Evolutionary conservation across 2,329 filamentous ascomycete genomes (phyloP).

Genomic region (Chrysoporthe deuterocubensis): DNA sequence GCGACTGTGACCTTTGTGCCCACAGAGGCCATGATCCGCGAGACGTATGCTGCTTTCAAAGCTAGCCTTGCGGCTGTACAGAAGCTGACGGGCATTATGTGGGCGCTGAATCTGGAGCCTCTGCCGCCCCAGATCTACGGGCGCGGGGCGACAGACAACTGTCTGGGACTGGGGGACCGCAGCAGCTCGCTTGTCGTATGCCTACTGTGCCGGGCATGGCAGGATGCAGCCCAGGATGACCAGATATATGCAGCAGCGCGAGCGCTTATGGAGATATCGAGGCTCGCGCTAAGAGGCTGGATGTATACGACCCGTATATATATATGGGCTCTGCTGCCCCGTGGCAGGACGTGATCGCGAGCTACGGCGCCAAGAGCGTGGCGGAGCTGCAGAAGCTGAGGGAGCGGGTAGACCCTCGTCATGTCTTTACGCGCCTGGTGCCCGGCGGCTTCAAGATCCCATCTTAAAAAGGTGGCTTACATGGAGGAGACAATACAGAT

Average conservation of each 20-base stretch:
- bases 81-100: neutral
- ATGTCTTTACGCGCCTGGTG: conserved; percentile 29
- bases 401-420: conserved; percentile 29
- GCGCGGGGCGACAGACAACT: neutral
- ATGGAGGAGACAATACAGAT: too few relatives aligned
- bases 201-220: conserved; percentile 1
- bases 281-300: conserved; percentile 8
- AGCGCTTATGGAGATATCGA: conserved; percentile 9
- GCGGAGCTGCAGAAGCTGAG: conserved; percentile 23
- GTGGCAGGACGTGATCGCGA: conserved; percentile 31
- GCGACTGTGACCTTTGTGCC: conserved; percentile 12
- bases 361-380: conserved; percentile 31
- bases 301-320: conserved; percentile 10
- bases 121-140: conserved; percentile 20
- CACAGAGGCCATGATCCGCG: conserved; percentile 14
- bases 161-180: conserved; percentile 1
- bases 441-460: conserved; percentile 33
- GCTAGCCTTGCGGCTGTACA: conserved; percentile 8
- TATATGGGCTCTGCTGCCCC: conserved; percentile 30
- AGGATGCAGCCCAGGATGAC: neutral
- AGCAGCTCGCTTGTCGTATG: conserved; percentile 7
- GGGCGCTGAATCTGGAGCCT: conserved; percentile 8
- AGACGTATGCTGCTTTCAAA: conserved; percentile 7
- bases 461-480: neutral
- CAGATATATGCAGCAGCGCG: conserved; percentile 3